Conservation (phyloP, 176 grass and related monocot species). For the Eragrostis curvula region DNA sequence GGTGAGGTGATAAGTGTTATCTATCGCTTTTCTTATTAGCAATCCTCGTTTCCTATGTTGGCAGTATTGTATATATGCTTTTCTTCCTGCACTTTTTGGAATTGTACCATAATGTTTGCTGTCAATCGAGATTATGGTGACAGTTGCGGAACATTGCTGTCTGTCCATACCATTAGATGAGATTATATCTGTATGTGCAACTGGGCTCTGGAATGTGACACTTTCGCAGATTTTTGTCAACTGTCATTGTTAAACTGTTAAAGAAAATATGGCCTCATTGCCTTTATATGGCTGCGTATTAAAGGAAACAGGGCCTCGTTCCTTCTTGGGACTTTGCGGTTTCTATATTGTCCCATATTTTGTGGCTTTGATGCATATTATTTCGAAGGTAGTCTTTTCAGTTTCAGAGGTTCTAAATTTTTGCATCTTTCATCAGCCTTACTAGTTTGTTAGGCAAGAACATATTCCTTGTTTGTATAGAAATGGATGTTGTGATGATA, state of each 20-base stretch:
- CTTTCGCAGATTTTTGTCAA: neutral
- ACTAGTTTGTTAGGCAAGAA: neutral
- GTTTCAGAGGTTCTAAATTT: neutral
- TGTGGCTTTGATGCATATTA: neutral
- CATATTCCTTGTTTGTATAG: neutral
- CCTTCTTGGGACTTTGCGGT: neutral
- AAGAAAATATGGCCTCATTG: neutral
- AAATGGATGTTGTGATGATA: neutral
- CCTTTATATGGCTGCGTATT: too few species aligned
- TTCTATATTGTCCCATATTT: neutral
- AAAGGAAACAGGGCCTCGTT: neutral
- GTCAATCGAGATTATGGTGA: neutral
- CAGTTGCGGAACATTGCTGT: neutral
- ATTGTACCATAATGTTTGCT: neutral
- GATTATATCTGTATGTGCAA: neutral
- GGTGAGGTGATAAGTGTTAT: neutral
- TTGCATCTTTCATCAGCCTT: neutral
- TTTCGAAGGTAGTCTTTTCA: neutral
- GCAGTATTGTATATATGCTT: neutral
- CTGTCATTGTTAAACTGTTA: neutral
- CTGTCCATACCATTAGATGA: neutral
- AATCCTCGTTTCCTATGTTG: neutral
- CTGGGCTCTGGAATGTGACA: neutral
- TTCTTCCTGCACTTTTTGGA: neutral
- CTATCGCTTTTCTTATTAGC: neutral